Base-by-base conservation (phyloP, 192 early-diverging fungal genomes). In the Linnemannia hyalina region DNA sequence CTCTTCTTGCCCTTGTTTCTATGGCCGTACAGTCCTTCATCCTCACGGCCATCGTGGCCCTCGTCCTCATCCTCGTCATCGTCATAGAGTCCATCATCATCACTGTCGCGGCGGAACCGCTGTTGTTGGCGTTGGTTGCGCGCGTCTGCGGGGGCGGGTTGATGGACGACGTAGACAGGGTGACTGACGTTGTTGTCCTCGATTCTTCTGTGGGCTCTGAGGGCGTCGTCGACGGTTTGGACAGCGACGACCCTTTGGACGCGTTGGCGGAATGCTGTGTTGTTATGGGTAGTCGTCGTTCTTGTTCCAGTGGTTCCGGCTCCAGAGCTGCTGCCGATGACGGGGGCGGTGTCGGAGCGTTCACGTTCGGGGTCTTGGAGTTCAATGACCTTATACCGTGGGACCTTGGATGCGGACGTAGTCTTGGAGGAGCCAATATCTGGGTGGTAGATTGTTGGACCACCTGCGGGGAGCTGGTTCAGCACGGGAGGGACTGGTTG, bases 221-320 rank as follows among this genome's bases (percentile, higher is more conserved):
- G 36, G 8, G 76, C 76, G 20, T 83, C 71, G 18, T 82, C 81
- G 35, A 77, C 36, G 0, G 81, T 82, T 20, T 77, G 82, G 8
- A 74, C 70, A 0, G 47, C 77, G n/a, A 72, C 71, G 9, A 78
- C n/a, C 65, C 75, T 78, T 16, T 78, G 29, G 7, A 65, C 60
- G 11, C 60, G 60, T 65, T 65, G 60, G 13, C 60, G 60, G 60
- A 65, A 32, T 65, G 60, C 13, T n/a, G 55, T 9, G 55, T 29
- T 23, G 22, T 6, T 55, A 11, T 46, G 49, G 49, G 16, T 52
- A 5, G 49, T 20, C 49, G 15, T 52, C 18, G 49, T 52, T 18
- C 49, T 6, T 52, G 15, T 18, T 20, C 18, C 49, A 22, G 16
- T 16, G 10, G 44, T 13, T 18, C 49, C 49, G 49, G 44, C 13